Evolutionary conservation across 2,329 filamentous ascomycete genomes (phyloP).

Genomic region (Aspergillus tamarii): DNA sequence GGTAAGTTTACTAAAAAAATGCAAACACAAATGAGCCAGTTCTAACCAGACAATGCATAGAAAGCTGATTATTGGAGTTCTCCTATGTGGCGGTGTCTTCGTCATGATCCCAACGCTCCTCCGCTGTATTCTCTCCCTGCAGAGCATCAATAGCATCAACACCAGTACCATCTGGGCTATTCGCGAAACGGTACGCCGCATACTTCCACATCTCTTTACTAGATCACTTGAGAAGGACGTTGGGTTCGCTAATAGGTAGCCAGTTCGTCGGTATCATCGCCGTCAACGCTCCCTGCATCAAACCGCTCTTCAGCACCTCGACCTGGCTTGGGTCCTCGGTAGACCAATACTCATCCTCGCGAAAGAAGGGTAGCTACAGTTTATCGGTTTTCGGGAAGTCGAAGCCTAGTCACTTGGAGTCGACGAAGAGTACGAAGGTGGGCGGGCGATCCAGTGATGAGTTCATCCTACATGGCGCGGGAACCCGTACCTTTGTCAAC

Average conservation of each 20-base stretch:
- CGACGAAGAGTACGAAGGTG: not conserved
- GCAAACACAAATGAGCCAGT: not conserved
- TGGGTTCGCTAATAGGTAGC: not conserved
- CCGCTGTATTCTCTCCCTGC: conserved; percentile 45
- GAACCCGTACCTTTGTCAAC: not conserved
- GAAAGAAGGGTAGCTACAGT: conserved; percentile 12
- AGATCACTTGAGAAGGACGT: not conserved
- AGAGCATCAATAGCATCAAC: conserved; percentile 42
- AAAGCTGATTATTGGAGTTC: conserved; percentile 44
- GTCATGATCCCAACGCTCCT: conserved; percentile 48
- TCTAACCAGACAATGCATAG: conserved; percentile 8
- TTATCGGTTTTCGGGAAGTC: conserved; percentile 13
- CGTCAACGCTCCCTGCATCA: conserved; percentile 48
- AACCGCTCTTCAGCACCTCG: conserved; percentile 41
- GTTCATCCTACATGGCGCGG: conserved; percentile 13
- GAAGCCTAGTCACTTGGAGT: conserved; percentile 12
- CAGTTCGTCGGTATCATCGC: conserved; percentile 51
- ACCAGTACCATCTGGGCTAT: conserved; percentile 48
- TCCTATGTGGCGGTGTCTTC: conserved; percentile 51
- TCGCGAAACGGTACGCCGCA: conserved; percentile 43
- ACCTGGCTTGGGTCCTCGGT: conserved; percentile 20
- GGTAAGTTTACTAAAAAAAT: conserved; percentile 16
- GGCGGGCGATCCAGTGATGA: conserved; percentile 15
- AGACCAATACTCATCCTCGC: conserved; percentile 8
- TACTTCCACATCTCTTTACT: too few species aligned